A percentile compares a stretch with the other conserved stretches of the same genome.
phyloP scores from a whole-genome alignment of 2,329 filamentous ascomycete species.

The Corinectria fuckeliana region DNA sequence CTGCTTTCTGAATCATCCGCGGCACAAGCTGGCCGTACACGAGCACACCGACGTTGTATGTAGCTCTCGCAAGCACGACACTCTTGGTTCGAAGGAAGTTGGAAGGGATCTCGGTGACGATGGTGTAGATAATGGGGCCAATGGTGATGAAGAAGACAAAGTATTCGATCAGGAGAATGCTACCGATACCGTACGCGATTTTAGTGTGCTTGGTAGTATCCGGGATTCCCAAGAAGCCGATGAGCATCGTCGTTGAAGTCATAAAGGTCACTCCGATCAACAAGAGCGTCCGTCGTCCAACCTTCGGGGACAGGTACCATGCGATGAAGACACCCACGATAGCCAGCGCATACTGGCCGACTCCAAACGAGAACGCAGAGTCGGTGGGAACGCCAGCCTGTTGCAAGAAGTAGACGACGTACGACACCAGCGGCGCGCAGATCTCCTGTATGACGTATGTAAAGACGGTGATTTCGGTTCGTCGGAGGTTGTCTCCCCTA shows the following conservation, averaged over 20 bases:
- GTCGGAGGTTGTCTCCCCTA: conserved; percentile 21
- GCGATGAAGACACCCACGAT: conserved; percentile 23
- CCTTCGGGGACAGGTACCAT: conserved; percentile 10
- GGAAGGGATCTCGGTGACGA: conserved; percentile 65
- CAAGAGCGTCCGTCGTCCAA: conserved; percentile 41
- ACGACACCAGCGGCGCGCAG: conserved; percentile 21
- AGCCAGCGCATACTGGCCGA: conserved; percentile 23
- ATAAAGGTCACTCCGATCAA: conserved; percentile 51
- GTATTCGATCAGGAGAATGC: conserved; percentile 51
- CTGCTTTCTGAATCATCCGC: conserved; percentile 52
- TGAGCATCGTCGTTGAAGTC: conserved; percentile 28
- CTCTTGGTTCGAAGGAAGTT: conserved; percentile 55
- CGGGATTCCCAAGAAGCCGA: conserved; percentile 63
- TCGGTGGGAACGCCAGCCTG: conserved; percentile 22
- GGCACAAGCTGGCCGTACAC: conserved; percentile 53
- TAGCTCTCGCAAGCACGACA: conserved; percentile 51
- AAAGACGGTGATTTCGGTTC: conserved; percentile 23
- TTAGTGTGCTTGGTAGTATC: conserved; percentile 49
- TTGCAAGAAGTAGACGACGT: conserved; percentile 26
- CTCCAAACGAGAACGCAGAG: conserved; percentile 19
- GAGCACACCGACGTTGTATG: conserved; percentile 58
- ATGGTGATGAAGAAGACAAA: conserved; percentile 49
- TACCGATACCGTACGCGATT: conserved; percentile 53
- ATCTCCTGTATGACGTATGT: conserved; percentile 25
- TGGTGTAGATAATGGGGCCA: conserved; percentile 75